A percentile compares a stretch with the other conserved stretches of the same genome.
Conservation (phyloP, 768 basidiomycete genomes). For the Hemileccinum rubropunctum region DNA sequence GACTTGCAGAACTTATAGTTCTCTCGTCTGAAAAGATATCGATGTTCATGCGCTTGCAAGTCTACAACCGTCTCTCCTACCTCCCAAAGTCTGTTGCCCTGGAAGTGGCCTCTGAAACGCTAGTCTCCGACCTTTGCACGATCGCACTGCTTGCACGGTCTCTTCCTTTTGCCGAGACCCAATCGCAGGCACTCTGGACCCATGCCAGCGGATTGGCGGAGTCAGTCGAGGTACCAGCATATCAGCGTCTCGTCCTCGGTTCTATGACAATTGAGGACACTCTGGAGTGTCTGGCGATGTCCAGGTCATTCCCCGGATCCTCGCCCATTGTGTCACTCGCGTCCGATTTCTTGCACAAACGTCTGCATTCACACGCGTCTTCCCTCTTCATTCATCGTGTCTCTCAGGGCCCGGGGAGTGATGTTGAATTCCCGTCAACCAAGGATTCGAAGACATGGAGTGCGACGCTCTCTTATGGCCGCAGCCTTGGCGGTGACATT, state of each 20-base stretch:
- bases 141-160: slow-evolving; percentile 55
- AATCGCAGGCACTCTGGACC: slow-evolving; percentile 46
- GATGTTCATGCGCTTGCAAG: slow-evolving; percentile 44
- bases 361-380: slow-evolving; percentile 51
- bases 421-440: slow-evolving; percentile 17
- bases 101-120: slow-evolving; percentile 27
- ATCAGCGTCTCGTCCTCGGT: slow-evolving; percentile 56
- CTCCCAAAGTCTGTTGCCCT: background rate
- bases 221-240: slow-evolving; percentile 34
- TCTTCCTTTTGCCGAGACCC: slow-evolving; percentile 34
- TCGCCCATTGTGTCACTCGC: slow-evolving; percentile 53
- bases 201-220: slow-evolving; percentile 28
- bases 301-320: slow-evolving; percentile 10
- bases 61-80: slow-evolving; percentile 51
- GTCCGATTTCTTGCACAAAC: slow-evolving; percentile 45
- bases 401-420: slow-evolving; percentile 19
- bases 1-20: slow-evolving; percentile 47
- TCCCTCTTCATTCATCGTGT: slow-evolving; percentile 52
- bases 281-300: slow-evolving; percentile 33
- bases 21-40: slow-evolving; percentile 30
- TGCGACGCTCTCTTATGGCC: slow-evolving; percentile 55
- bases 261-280: slow-evolving; percentile 56
- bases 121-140: slow-evolving; percentile 51
- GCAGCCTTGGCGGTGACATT: slow-evolving; percentile 59
- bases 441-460: slow-evolving; percentile 38